phyloP scores from a whole-genome alignment of 768 basidiomycete genomes.

The Chlorophyllum brunneum region DNA sequence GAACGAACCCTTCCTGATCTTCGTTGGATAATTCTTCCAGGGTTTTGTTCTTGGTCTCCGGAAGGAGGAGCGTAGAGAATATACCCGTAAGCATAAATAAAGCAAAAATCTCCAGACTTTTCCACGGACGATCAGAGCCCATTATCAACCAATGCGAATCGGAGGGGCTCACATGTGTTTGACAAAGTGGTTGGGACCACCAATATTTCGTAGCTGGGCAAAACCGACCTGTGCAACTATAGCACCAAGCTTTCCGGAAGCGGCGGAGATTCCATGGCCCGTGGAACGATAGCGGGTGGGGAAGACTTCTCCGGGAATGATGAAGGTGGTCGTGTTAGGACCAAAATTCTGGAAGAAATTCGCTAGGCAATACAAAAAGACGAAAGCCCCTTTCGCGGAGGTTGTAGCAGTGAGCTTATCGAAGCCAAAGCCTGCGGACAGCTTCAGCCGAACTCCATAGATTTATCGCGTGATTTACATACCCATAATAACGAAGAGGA shows the following conservation, averaged over 20 bases:
- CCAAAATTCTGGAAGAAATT: slow-evolving; percentile 92
- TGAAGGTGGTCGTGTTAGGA: slow-evolving; percentile 76
- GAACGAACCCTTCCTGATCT: slow-evolving; percentile 58
- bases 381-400: slow-evolving; percentile 52
- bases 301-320: slow-evolving; percentile 81
- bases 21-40: slow-evolving; percentile 78
- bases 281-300: slow-evolving; percentile 88
- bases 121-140: too few relatives aligned
- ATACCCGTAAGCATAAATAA: slow-evolving; percentile 86
- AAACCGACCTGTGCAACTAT: slow-evolving; percentile 81
- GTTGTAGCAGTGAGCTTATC: slow-evolving; percentile 47
- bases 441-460: background rate
- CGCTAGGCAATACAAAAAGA: slow-evolving; percentile 82
- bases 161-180: slow-evolving; percentile 66
- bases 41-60: slow-evolving; percentile 67
- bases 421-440: slow-evolving; percentile 58
- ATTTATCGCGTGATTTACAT: slow-evolving; percentile 17
- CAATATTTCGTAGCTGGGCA: slow-evolving; percentile 61
- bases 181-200: slow-evolving; percentile 57
- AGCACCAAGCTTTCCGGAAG: slow-evolving; percentile 80
- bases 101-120: slow-evolving; percentile 74
- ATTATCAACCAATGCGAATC: too few relatives aligned
- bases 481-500: slow-evolving; percentile 71
- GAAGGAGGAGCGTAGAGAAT: slow-evolving; percentile 74
- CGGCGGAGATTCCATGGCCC: slow-evolving; percentile 81